Evolutionary conservation across 2,329 filamentous ascomycete genomes (phyloP).

Genomic region (Aspergillus terreus): DNA sequence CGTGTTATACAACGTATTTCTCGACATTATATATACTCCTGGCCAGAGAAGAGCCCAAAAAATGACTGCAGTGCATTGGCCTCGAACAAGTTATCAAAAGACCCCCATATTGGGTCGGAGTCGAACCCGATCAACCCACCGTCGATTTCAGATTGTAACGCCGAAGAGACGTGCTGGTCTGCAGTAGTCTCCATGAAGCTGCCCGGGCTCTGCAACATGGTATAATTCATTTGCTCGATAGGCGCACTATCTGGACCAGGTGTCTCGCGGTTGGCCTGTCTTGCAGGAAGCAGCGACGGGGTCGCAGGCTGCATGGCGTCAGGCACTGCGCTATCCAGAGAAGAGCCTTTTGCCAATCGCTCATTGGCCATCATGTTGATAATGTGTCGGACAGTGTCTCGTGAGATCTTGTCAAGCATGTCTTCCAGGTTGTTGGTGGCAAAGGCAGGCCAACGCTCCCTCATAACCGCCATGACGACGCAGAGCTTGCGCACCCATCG

Average conservation of each 20-base stretch:
- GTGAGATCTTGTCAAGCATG: neutral
- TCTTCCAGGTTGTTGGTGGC: conserved; percentile 1
- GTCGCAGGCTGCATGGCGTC: neutral
- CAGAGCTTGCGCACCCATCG: conserved; percentile 1
- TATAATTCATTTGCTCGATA: neutral
- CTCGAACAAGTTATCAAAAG: conserved; percentile 2
- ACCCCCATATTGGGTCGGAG: neutral
- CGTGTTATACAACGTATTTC: neutral
- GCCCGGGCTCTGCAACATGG: neutral
- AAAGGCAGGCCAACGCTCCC: conserved; percentile 1
- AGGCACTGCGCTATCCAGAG: neutral
- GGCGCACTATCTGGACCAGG: neutral
- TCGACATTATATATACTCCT: conserved; percentile 1
- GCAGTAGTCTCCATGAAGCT: neutral
- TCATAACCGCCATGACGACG: conserved; percentile 2
- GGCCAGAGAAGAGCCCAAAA: neutral
- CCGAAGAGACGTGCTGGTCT: neutral
- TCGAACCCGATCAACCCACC: neutral
- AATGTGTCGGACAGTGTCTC: neutral
- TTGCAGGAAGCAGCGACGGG: neutral
- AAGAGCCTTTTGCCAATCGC: neutral
- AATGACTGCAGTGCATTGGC: neutral
- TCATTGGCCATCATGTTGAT: conserved; percentile 1
- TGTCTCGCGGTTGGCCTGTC: neutral
- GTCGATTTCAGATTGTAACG: neutral